phyloP scores from a whole-genome alignment of 176 grass and related monocot species.

The Typha latifolia region DNA sequence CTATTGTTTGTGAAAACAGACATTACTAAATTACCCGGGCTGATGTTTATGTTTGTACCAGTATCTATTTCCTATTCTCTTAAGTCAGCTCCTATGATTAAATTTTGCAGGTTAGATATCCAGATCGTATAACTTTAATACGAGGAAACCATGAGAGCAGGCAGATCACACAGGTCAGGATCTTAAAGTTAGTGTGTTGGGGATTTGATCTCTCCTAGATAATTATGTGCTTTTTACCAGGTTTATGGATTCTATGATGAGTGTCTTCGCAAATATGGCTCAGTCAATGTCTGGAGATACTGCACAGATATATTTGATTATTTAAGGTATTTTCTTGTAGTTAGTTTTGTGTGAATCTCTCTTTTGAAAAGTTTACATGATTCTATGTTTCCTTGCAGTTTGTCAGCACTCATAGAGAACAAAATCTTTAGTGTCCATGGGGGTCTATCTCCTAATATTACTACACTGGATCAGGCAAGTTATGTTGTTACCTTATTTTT shows the following conservation, averaged over 20 bases:
- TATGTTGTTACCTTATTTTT: conserved; percentile 14
- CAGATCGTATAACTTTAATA: conserved; percentile 98
- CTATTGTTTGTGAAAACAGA: not conserved
- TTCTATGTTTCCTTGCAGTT: conserved; percentile 39
- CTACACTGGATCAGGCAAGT: conserved; percentile 79
- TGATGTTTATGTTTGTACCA: not conserved
- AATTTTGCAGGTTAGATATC: conserved; percentile 75
- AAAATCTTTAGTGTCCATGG: conserved; percentile 99
- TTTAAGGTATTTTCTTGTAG: conserved; percentile 54
- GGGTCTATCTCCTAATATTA: conserved; percentile 86
- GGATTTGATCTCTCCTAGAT: conserved; percentile 5
- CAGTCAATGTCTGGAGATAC: conserved; percentile 99
- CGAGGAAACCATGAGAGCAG: conserved; percentile 98
- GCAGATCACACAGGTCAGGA: conserved; percentile 87
- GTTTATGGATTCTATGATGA: conserved; percentile 99
- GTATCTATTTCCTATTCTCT: not conserved
- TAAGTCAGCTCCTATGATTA: not conserved
- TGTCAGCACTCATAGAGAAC: conserved; percentile 97
- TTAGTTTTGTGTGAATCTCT: conserved; percentile 13
- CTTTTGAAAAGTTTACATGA: conserved; percentile 10
- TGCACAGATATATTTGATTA: conserved; percentile 99
- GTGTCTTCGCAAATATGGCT: conserved; percentile 94
- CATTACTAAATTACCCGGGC: not conserved
- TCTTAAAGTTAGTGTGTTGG: conserved; percentile 14
- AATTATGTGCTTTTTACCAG: conserved; percentile 27